These are phyloP conservation scores for Triadica sebifera DNA, from an alignment of 345 rosid species.

Conservation along the genomic window DNA sequence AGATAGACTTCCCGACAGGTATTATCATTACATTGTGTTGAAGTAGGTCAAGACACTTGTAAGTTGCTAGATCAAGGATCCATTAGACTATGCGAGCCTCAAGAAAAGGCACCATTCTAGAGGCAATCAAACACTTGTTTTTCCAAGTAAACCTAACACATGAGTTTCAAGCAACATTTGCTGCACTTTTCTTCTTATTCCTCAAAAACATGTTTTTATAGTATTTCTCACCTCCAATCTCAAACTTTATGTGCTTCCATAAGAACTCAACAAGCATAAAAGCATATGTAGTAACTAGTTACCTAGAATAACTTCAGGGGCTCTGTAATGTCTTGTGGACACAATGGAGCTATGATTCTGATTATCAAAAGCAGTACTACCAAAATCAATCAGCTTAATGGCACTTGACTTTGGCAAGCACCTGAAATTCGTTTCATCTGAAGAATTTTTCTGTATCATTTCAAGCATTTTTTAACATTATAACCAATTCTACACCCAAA, in stretches of 20 bases:
- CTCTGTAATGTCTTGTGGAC: slow-evolving; percentile 33
- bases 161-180: not conserved
- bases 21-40: not conserved
- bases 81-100: not conserved
- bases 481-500: slow-evolving; percentile 10
- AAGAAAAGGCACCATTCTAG: not conserved
- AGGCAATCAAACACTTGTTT: not conserved
- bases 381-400: slow-evolving; percentile 37
- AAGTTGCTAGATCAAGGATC: not conserved
- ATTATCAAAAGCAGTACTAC: slow-evolving; percentile 27
- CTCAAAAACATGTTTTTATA: not conserved
- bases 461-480: slow-evolving; percentile 19
- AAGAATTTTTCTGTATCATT: slow-evolving; percentile 26
- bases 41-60: not conserved
- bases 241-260: slow-evolving; percentile 5
- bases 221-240: not conserved
- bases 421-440: slow-evolving; percentile 26
- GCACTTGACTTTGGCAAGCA: slow-evolving; percentile 36
- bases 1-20: not conserved
- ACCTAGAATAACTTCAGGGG: slow-evolving; percentile 34
- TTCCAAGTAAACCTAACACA: not conserved
- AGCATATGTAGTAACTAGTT: slow-evolving; percentile 25
- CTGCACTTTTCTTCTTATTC: not conserved
- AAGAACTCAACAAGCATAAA: slow-evolving; percentile 4
- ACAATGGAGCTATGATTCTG: slow-evolving; percentile 33